phyloP scores from a whole-genome alignment of 1,284 basidiomycete species.

The Cerrena zonata region DNA sequence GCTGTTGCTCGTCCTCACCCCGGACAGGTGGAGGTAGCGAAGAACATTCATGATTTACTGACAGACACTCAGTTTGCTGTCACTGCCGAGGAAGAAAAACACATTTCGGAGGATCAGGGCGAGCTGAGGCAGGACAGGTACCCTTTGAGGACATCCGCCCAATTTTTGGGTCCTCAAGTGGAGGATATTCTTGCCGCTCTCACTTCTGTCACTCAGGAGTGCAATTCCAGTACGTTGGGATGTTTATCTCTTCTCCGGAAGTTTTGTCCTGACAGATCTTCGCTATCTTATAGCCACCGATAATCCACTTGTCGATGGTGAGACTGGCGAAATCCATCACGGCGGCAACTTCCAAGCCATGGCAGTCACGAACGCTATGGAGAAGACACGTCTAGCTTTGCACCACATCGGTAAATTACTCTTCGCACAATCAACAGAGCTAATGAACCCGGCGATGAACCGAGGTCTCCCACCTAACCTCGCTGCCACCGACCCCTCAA shows the following conservation, averaged over 20 bases:
- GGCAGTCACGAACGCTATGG: conserved; percentile 83
- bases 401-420: conserved; percentile 80
- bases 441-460: conserved; percentile 78
- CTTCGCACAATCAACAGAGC: conserved; percentile 80
- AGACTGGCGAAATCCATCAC: conserved; percentile 65
- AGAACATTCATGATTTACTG: conserved; percentile 63
- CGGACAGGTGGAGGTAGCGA: conserved; percentile 74
- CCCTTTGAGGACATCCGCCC: conserved; percentile 71
- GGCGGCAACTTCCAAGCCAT: conserved; percentile 88
- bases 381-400: conserved; percentile 76
- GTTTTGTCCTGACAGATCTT: background rate
- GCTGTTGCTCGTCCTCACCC: conserved; percentile 77
- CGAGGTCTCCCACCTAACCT: conserved; percentile 76
- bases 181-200: conserved; percentile 72
- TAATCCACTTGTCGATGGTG: conserved; percentile 69
- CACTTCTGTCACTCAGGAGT: conserved; percentile 65
- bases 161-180: conserved; percentile 82
- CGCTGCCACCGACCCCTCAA: conserved; percentile 75
- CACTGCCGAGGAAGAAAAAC: conserved; percentile 57
- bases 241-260: background rate
- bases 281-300: conserved; percentile 49
- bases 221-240: conserved; percentile 71
- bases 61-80: conserved; percentile 67
- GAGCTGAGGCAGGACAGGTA: conserved; percentile 74
- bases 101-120: conserved; percentile 65